These are phyloP conservation scores for Tuber borchii DNA, from an alignment of 495 filamentous ascomycete species.

Conservation along the genomic window DNA sequence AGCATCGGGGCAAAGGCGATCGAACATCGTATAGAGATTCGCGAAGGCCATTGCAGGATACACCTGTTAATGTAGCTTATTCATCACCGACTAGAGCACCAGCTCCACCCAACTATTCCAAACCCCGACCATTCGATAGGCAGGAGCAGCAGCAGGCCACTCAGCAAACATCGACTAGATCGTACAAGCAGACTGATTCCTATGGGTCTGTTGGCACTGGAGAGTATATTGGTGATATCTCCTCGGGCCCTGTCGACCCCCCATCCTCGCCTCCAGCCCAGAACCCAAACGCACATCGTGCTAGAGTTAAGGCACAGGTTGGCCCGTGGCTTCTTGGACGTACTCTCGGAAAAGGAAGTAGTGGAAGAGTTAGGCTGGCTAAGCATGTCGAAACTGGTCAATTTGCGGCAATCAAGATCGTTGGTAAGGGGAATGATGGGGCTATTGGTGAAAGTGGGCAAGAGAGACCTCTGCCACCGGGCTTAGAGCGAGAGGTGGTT, in stretches of 20 bases:
- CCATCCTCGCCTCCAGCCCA: not conserved
- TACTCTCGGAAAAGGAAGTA: slow-evolving; percentile 77
- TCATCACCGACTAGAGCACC: slow-evolving; percentile 15
- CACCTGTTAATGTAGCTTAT: slow-evolving; percentile 22
- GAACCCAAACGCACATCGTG: slow-evolving; percentile 6
- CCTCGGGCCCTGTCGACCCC: not conserved
- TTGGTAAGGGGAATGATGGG: slow-evolving; percentile 54
- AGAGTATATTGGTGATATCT: not conserved
- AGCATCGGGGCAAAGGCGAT: slow-evolving; percentile 13
- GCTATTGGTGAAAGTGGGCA: slow-evolving; percentile 44
- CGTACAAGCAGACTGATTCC: not conserved
- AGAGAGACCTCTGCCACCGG: slow-evolving; percentile 53
- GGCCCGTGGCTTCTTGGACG: slow-evolving; percentile 76
- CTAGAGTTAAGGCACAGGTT: slow-evolving; percentile 28
- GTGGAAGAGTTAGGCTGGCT: slow-evolving; percentile 73
- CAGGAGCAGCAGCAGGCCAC: not conserved
- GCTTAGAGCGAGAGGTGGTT: slow-evolving; percentile 84
- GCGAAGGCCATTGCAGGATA: slow-evolving; percentile 31
- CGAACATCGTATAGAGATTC: slow-evolving; percentile 3
- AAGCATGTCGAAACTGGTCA: slow-evolving; percentile 67
- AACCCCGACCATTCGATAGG: not conserved
- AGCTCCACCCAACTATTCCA: not conserved
- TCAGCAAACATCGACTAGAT: not conserved
- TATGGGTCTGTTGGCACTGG: not conserved
- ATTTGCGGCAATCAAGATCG: slow-evolving; percentile 86